Percentiles rank a stretch among this genome's conserved stretches.
These are phyloP conservation scores for Athelia sp. DNA, from an alignment of 1,284 basidiomycete genomes.

Conservation along the genomic window DNA sequence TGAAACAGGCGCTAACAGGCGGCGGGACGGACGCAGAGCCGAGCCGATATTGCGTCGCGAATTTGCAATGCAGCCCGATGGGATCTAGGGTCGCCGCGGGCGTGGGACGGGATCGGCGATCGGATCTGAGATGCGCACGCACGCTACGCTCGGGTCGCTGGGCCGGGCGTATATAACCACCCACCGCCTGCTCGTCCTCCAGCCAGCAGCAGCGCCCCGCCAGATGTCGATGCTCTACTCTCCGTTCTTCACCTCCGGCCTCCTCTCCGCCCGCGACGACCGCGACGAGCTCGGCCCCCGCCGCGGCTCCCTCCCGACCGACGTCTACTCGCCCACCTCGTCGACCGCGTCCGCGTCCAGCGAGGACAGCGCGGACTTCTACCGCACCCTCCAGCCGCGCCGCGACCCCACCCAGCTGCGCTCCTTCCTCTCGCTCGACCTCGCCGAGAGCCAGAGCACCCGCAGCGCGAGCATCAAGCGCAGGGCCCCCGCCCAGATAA, in stretches of 20 bases:
- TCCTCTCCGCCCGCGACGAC: slow-evolving; percentile 35
- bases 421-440: slow-evolving; percentile 56
- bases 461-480: slow-evolving; percentile 38
- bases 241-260: slow-evolving; percentile 57
- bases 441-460: slow-evolving; percentile 49
- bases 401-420: slow-evolving; percentile 35
- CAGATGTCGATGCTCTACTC: slow-evolving; percentile 32
- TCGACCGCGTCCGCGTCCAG: neutral
- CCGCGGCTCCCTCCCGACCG: slow-evolving; percentile 39
- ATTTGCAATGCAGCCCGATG: no score
- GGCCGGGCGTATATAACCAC: no score
- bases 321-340: slow-evolving; percentile 18
- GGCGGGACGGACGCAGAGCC: no score
- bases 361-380: slow-evolving; percentile 34
- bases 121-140: no score
- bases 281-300: slow-evolving; percentile 25
- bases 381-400: slow-evolving; percentile 44
- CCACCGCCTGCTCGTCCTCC: no score
- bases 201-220: neutral
- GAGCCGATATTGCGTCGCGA: no score
- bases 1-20: no score
- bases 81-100: no score
- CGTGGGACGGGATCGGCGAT: no score
- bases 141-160: no score
- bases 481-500: no score